A percentile compares a stretch with the other conserved stretches of the same genome.
Evolutionary conservation across 2,329 filamentous ascomycete genomes (phyloP).

Genomic region (Fonsecaea erecta): DNA sequence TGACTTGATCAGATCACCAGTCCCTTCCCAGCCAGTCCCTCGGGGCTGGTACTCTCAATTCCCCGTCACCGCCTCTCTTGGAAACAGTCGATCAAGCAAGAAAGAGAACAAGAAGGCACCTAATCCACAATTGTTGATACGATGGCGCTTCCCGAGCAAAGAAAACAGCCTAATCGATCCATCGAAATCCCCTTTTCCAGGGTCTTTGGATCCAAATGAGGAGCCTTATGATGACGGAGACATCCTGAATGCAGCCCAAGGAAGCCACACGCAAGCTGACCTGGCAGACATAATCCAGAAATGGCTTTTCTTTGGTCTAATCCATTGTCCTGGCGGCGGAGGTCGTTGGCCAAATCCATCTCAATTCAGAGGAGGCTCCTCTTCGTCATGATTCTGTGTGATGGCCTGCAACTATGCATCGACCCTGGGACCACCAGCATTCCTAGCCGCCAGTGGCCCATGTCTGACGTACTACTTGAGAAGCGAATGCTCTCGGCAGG

Average conservation of each 20-base stretch:
- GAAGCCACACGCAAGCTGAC: background rate
- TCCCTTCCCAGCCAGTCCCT: too few species aligned
- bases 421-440: background rate
- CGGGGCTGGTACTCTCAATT: too few species aligned
- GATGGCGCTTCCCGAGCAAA: background rate
- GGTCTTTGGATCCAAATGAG: background rate
- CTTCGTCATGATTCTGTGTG: slow-evolving; percentile 8
- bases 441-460: slow-evolving; percentile 1
- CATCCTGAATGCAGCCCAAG: background rate
- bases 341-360: slow-evolving; percentile 1
- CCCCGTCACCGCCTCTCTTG: background rate
- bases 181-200: slow-evolving; percentile 5
- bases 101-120: background rate
- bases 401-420: slow-evolving; percentile 4
- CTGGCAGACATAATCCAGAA: slow-evolving; percentile 4
- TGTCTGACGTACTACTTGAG: slow-evolving; percentile 3
- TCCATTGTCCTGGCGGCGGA: slow-evolving; percentile 8
- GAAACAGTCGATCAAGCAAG: too few species aligned
- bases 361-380: background rate
- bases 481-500: slow-evolving; percentile 5
- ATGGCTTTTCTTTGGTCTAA: slow-evolving; percentile 8
- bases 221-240: background rate
- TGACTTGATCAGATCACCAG: too few species aligned
- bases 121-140: background rate
- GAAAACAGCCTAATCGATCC: slow-evolving; percentile 3